A percentile compares a stretch with the other conserved stretches of the same genome.
phyloP scores from a whole-genome alignment of 805 yeast species.

The Kodamaea kakaduensis region DNA sequence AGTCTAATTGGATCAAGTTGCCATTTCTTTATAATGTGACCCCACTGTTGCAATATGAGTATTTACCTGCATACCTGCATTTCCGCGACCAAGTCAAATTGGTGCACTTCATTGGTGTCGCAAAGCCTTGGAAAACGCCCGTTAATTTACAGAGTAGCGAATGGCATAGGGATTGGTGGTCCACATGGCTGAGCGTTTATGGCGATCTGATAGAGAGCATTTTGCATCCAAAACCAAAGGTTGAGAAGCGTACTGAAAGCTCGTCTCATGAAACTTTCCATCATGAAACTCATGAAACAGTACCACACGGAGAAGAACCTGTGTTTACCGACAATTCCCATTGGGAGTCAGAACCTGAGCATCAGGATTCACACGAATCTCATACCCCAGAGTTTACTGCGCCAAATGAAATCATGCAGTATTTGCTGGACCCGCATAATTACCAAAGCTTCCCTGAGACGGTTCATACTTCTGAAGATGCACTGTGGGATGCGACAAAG shows the following conservation, averaged over 20 bases:
- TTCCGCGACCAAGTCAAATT: conserved; percentile 46
- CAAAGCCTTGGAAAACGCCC: conserved; percentile 51
- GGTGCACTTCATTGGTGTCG: conserved; percentile 64
- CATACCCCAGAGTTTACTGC: too few species aligned
- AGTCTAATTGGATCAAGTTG: conserved; percentile 57
- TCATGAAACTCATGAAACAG: background rate
- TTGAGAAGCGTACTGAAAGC: background rate
- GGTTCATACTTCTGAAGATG: conserved; percentile 15
- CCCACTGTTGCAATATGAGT: conserved; percentile 57
- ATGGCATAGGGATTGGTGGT: conserved; percentile 37
- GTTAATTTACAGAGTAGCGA: conserved; percentile 8
- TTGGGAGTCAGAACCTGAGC: too few species aligned
- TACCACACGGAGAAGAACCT: background rate
- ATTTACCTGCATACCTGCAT: conserved; percentile 61
- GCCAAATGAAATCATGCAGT: conserved; percentile 10
- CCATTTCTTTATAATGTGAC: conserved; percentile 88
- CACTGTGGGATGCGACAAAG: conserved; percentile 43
- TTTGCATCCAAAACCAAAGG: conserved; percentile 3
- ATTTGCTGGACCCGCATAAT: conserved; percentile 29
- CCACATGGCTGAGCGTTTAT: conserved; percentile 31
- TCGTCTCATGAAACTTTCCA: background rate
- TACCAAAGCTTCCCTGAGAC: conserved; percentile 21
- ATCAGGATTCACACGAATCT: background rate
- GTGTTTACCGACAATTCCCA: too few species aligned
- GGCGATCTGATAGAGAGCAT: conserved; percentile 22